phyloP scores from a whole-genome alignment of 2,329 filamentous ascomycete genomes.

The Colletotrichum orchidophilum region DNA sequence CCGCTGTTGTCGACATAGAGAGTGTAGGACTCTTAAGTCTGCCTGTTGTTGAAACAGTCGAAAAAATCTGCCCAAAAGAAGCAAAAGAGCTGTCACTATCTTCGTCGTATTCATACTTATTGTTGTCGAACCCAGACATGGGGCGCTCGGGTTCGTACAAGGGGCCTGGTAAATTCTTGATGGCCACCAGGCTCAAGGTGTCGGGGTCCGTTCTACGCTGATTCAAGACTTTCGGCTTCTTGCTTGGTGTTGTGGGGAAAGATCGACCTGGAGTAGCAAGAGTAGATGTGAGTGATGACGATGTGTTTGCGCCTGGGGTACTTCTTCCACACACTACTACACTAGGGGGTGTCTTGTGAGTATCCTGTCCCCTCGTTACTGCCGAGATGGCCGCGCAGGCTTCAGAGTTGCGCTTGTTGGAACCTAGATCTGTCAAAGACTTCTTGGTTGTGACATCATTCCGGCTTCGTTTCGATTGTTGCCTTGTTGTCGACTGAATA shows the following conservation, averaged over 20 bases:
- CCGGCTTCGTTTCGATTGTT: not conserved
- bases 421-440: not conserved
- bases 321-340: no score
- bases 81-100: not conserved
- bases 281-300: not conserved
- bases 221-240: conserved; percentile 19
- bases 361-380: not conserved
- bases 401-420: not conserved
- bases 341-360: no score
- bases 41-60: not conserved
- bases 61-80: not conserved
- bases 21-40: not conserved
- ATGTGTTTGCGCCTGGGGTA: no score
- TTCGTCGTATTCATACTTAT: not conserved
- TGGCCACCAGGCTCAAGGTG: conserved; percentile 9
- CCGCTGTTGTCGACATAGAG: not conserved
- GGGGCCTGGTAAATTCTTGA: conserved; percentile 14
- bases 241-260: not conserved
- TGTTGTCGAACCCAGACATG: not conserved
- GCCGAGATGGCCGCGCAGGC: not conserved
- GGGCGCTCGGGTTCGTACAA: conserved; percentile 4
- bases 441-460: not conserved
- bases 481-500: not conserved
- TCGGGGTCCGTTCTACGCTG: conserved; percentile 15
- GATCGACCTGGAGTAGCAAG: not conserved